A percentile compares a stretch with the other conserved stretches of the same genome.
Conservation (phyloP, 768 basidiomycete species). For the Clitopilus hobsonii region DNA sequence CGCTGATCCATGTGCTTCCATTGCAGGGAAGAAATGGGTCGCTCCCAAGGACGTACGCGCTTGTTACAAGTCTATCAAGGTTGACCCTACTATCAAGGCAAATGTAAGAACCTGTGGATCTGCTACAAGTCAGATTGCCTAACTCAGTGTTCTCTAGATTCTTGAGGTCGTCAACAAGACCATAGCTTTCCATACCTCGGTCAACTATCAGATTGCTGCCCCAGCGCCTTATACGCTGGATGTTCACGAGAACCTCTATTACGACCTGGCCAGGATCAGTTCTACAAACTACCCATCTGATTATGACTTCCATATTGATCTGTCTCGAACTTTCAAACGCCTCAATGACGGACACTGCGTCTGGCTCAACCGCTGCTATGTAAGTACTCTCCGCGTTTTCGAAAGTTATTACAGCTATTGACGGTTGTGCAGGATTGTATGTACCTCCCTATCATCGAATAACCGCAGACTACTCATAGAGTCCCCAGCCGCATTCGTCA, state of each 20-base stretch:
- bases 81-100: slow-evolving; percentile 40
- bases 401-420: not conserved
- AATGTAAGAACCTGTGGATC: slow-evolving; percentile 35
- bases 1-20: slow-evolving; percentile 44
- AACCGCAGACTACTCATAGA: not conserved
- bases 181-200: slow-evolving; percentile 56
- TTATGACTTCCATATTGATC: slow-evolving; percentile 51
- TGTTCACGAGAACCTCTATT: slow-evolving; percentile 52
- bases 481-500: slow-evolving; percentile 30
- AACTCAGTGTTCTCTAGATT: slow-evolving; percentile 26
- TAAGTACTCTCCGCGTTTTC: slow-evolving; percentile 26
- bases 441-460: not conserved
- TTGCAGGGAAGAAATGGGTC: slow-evolving; percentile 54
- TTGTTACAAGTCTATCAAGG: slow-evolving; percentile 45
- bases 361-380: slow-evolving; percentile 52
- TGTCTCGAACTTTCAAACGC: slow-evolving; percentile 48
- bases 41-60: slow-evolving; percentile 45
- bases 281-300: slow-evolving; percentile 41
- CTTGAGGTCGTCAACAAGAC: slow-evolving; percentile 56
- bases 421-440: slow-evolving; percentile 14
- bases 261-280: slow-evolving; percentile 44
- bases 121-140: not conserved
- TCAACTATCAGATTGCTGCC: slow-evolving; percentile 54
- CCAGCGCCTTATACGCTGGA: slow-evolving; percentile 47
- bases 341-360: slow-evolving; percentile 58